Evolutionary conservation across 495 filamentous ascomycete species (phyloP), one percentile per base, ranked within the genome.

Genomic region (Alectoria sarmentosa): DNA sequence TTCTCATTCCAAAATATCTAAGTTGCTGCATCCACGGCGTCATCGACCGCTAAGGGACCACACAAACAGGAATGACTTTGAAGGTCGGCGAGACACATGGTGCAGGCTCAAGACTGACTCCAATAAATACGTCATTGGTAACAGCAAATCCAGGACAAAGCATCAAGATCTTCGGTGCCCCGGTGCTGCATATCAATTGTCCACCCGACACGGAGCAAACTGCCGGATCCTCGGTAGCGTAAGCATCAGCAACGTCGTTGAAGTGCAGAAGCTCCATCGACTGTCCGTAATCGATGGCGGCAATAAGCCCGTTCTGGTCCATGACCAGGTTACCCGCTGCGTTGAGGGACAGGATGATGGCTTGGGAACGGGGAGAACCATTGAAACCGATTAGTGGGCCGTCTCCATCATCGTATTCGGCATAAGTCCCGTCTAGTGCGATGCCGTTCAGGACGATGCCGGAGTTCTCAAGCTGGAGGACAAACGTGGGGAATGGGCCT

Each of bases 231-330:
- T 32, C 52, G 15, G 52, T 55, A 9, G 52, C 52, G 30, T 55
- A 34, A 34, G 30, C 52, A 55, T 55, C 52, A 21, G 52, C 52
- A 55, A 34, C 15, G 30, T 55, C 52, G 17, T 8, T 34, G 52
- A 55, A 55, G 52, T 55, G 52, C 30, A 55, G 30, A 21, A 55
- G 52, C 30, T 55, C 52, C 52, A 55, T 55, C 52, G 52, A 55
- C 52, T 55, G 52, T 55, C 52, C 52, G 17, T 55, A 55, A 34
- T 55, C 52, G 1, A 17, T 19, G 4, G 14, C 14, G 5, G 7
- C 52, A 17, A 55, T 55, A 6, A 55, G 52, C 28, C 28, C 52
- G 17, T 55, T 55, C 11, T 55, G 52, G 11, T 55, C 52, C 28
- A 55, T 55, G 52, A 55, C 52, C 30, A 55, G 30, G 8, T 55